Evolutionary conservation across 768 basidiomycete genomes (phyloP), one percentile per base, ranked within the genome.

Genomic region (Gymnopilus junonius): DNA sequence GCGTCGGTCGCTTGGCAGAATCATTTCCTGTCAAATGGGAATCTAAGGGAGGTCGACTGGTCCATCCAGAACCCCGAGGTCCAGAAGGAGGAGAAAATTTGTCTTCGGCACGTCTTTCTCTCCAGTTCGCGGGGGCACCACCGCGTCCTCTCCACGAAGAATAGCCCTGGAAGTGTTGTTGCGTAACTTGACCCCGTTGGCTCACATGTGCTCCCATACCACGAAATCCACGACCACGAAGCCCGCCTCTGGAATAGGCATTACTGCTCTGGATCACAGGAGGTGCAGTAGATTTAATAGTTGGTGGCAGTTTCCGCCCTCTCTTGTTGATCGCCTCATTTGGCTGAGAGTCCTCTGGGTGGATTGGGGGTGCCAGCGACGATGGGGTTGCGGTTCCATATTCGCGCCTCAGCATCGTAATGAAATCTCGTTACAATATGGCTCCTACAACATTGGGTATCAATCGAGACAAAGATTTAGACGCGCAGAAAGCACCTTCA

Each of bases 261-360:
- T 20, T 40, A 10, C 55, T 57, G 27, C 51, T 6, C n/a, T 43
- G 58, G 11, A 53, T 5, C 34, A 42, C 8, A 43, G 20, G 27
- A 14, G 50, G 53, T 11, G 45, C 39, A 14, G 56, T 48, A 35
- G 23, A 51, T 17, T 21, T 43, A 14, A 68, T 59, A 7, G 51
- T 21, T 8, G 67, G 64, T 6, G 67, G 67, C 21, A 63, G 32
- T 11, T 59, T 64, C 20, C 51, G 59, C 21, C 35, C 56, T 20
- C 62, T 45, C 58, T 51, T 51, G 32, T 61, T 46, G 27, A 57
- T 63, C 8, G 35, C 50, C 51, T 68, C 67, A 34, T 68, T 68
- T 8, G 67, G 67, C 27, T 68, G 67, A 3, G 58, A 64, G 57
- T 68, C 67, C 54, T 68, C 67, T 1, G 64, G 55, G 45, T 69